Percentiles rank a stretch among this genome's conserved stretches.
phyloP scores from a whole-genome alignment of 768 basidiomycete genomes.

The Rossbeevera mucosa region DNA sequence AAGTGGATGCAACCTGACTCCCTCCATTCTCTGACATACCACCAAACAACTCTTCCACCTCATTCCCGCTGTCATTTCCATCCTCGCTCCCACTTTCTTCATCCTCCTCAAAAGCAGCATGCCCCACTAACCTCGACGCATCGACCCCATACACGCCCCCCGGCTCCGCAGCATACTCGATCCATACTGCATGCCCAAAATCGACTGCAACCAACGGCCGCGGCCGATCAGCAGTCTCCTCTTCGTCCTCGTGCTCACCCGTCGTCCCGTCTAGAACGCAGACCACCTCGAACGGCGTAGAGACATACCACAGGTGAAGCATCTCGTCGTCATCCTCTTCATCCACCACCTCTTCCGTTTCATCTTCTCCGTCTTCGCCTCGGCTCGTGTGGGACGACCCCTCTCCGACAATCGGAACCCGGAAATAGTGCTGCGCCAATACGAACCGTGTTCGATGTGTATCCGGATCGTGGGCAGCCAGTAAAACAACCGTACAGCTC shows the following conservation, averaged over 20 bases:
- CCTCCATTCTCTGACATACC: conserved; percentile 9
- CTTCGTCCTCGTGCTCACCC: conserved; percentile 29
- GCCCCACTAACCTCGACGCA: conserved; percentile 27
- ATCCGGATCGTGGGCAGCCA: conserved; percentile 56
- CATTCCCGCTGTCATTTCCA: neutral
- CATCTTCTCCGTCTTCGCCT: neutral
- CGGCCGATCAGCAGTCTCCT: conserved; percentile 42
- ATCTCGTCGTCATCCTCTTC: conserved; percentile 52
- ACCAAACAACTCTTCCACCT: conserved; percentile 13
- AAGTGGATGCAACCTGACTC: neutral
- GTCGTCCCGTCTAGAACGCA: conserved; percentile 50
- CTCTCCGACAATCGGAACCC: conserved; percentile 49
- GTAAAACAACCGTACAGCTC: conserved; percentile 68
- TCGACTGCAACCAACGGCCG: conserved; percentile 76
- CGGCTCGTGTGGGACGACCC: neutral
- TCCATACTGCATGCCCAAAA: conserved; percentile 85
- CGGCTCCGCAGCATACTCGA: conserved; percentile 49
- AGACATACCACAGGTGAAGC: conserved; percentile 69
- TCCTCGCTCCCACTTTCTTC: conserved; percentile 15
- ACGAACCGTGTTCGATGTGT: conserved; percentile 60
- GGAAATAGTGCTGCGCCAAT: conserved; percentile 72
- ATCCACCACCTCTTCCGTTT: conserved; percentile 1
- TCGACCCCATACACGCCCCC: conserved; percentile 28
- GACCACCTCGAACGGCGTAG: conserved; percentile 66
- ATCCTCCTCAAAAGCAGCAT: conserved; percentile 21